These are phyloP conservation scores for Jatropha curcas DNA, from an alignment of 345 rosid species.

Conservation along the genomic window DNA sequence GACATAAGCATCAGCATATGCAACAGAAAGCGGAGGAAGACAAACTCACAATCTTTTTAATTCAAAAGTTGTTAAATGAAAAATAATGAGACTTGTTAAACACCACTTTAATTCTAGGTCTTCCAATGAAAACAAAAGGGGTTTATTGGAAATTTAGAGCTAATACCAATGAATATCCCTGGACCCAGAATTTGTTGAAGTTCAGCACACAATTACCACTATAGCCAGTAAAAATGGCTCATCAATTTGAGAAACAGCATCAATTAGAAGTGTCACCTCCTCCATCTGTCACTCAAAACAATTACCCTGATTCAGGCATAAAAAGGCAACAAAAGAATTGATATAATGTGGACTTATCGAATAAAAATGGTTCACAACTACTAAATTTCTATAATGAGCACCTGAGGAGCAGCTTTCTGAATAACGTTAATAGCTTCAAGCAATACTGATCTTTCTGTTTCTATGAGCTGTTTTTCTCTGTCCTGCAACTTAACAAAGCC, in stretches of 20 bases:
- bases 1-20: background rate
- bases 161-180: conserved; percentile 89
- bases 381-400: conserved; percentile 62
- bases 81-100: conserved; percentile 4
- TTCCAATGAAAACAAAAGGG: conserved; percentile 31
- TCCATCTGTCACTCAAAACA: conserved; percentile 67
- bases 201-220: conserved; percentile 99
- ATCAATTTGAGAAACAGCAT: conserved; percentile 85
- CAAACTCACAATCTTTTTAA: conserved; percentile 1
- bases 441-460: conserved; percentile 65
- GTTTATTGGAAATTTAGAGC: conserved; percentile 70
- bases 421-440: conserved; percentile 60
- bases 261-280: conserved; percentile 89
- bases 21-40: conserved; percentile 7
- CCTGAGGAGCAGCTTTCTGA: conserved; percentile 91
- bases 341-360: conserved; percentile 25
- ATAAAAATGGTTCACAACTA: conserved; percentile 50
- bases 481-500: conserved; percentile 72
- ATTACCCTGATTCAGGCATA: conserved; percentile 37
- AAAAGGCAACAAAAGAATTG: conserved; percentile 18
- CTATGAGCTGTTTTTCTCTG: conserved; percentile 64
- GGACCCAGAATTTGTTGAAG: conserved; percentile 97
- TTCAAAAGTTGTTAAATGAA: conserved; percentile 20
- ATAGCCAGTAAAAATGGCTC: conserved; percentile 96
- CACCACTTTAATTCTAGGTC: conserved; percentile 26